Evolutionary conservation across 805 yeast species (phyloP), one percentile per base, ranked within the genome.

Genomic region (Candida boleticola): DNA sequence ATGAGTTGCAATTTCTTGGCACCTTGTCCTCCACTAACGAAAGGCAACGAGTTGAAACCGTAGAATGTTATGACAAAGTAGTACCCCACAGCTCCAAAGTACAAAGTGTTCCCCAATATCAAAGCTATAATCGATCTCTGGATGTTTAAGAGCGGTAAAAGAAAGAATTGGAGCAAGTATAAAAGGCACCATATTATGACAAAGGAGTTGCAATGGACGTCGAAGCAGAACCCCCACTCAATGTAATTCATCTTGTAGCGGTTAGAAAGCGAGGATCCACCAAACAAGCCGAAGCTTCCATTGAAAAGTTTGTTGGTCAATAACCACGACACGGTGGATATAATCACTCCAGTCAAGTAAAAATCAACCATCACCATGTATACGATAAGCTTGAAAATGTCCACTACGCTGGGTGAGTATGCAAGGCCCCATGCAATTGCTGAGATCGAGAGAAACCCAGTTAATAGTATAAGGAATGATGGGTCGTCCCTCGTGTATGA

Each of bases 221-320:
- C 97, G 58, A 90, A 90, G 66, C 97, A 89, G 59, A 88, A 89
- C 1, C 92, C 89, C 97, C 97, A 90, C 58, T 90, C 97, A 41
- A 88, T 66, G 50, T 56, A 71, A 58, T 54, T 70, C 34, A 58
- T 54, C 44, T 57, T 64, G 41, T 56, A 58, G 34, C 48, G 49
- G n/a, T 38, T 46, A 17, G 31, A 35, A 10, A 20, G 26, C 11
- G 45, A 23, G 14, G 48, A 50, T 6, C 31, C 27, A 9, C 47
- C 43, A 5, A 45, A 30, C 51, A 53, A 45, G 51, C 50, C 69
- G 44, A 50, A 54, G 3, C 55, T 31, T 29, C 54, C 68, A 48
- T 76, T 78, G 50, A 87, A 73, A 42, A 87, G 73, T 50, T 74
- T 75, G 55, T 85, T 85, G 23, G 89, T 80, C 29, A 86, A 53